A percentile compares a stretch with the other conserved stretches of the same genome.
phyloP scores from a whole-genome alignment of 768 basidiomycete species.

The Rhizopogon sp. region DNA sequence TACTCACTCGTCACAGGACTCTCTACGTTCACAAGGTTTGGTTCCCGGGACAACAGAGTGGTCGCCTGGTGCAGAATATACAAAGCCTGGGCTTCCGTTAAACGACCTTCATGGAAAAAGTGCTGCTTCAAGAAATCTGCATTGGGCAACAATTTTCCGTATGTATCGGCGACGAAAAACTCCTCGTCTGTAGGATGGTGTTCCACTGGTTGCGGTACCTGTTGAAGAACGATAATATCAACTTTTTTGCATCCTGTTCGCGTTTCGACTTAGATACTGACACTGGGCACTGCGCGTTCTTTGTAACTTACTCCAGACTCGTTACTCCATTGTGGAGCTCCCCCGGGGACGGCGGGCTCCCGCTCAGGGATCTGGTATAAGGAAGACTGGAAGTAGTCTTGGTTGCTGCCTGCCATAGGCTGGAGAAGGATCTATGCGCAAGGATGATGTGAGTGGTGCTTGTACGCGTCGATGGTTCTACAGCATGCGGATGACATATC shows the following conservation, averaged over 20 bases:
- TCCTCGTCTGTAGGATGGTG: slow-evolving; percentile 67
- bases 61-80: slow-evolving; percentile 72
- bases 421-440: neutral
- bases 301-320: slow-evolving; percentile 14
- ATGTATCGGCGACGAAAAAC: slow-evolving; percentile 52
- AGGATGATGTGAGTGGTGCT: neutral
- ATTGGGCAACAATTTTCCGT: slow-evolving; percentile 61
- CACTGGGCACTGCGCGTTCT: slow-evolving; percentile 27
- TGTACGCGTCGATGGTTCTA: neutral
- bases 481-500: neutral
- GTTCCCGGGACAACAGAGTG: slow-evolving; percentile 64
- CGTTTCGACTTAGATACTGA: slow-evolving; percentile 19
- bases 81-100: slow-evolving; percentile 82
- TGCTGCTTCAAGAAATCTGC: slow-evolving; percentile 80
- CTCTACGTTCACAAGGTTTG: slow-evolving; percentile 80
- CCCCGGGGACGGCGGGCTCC: slow-evolving; percentile 22
- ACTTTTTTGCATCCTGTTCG: slow-evolving; percentile 8
- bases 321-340: slow-evolving; percentile 19
- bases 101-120: slow-evolving; percentile 80
- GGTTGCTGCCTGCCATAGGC: slow-evolving; percentile 4
- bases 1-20: slow-evolving; percentile 87
- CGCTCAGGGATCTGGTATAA: slow-evolving; percentile 24
- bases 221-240: slow-evolving; percentile 18
- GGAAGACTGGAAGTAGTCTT: slow-evolving; percentile 15
- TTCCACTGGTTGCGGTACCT: slow-evolving; percentile 70